phyloP scores from a whole-genome alignment of 176 grass and related monocot genomes.

The Oryza punctata region DNA sequence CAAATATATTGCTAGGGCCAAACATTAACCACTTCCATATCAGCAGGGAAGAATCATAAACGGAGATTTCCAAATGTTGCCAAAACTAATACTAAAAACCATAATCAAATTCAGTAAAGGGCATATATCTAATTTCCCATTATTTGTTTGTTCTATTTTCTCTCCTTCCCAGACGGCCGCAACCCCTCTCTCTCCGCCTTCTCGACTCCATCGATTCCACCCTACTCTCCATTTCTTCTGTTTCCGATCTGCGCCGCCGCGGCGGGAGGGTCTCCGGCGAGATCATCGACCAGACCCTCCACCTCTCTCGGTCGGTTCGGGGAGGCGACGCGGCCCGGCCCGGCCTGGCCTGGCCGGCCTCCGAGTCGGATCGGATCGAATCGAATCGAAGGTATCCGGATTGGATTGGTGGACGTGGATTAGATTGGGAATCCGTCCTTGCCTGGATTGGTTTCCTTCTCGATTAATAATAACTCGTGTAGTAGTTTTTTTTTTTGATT shows the following conservation, averaged over 20 bases:
- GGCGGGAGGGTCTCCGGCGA: background rate
- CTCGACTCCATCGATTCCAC: background rate
- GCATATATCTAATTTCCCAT: no score
- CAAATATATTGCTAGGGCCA: no score
- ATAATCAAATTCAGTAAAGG: no score
- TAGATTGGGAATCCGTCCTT: background rate
- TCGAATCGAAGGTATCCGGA: background rate
- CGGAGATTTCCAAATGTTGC: no score
- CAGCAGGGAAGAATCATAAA: no score
- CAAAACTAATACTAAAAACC: no score
- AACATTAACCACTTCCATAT: no score
- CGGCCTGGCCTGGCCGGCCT: no score
- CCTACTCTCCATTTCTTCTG: background rate
- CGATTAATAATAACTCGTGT: background rate
- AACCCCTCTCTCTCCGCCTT: no score
- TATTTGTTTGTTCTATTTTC: no score
- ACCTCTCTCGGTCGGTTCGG: background rate
- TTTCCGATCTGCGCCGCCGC: background rate
- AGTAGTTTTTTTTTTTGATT: background rate
- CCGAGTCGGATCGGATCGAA: background rate
- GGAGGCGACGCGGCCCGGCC: background rate
- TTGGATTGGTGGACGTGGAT: background rate
- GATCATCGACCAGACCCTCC: no score
- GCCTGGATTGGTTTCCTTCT: background rate
- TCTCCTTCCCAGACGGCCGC: background rate